These are phyloP conservation scores for Rhodomyrtus tomentosa DNA, from an alignment of 345 rosid species.

Conservation along the genomic window DNA sequence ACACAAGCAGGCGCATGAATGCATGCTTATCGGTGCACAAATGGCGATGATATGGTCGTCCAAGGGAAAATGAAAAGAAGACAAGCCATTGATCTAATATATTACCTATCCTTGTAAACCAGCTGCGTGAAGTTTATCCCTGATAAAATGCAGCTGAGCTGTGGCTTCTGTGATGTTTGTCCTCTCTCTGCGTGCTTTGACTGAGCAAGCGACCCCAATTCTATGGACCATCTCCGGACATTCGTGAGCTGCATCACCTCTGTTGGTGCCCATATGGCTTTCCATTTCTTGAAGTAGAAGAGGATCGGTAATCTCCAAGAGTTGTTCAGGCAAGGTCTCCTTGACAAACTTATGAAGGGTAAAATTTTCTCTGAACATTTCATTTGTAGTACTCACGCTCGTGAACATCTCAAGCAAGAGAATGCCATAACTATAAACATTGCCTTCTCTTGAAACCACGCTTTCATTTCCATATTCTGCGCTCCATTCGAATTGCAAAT, in stretches of 20 bases:
- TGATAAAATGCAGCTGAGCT: neutral
- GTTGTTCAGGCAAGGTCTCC: conserved; percentile 3
- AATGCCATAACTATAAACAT: conserved; percentile 18
- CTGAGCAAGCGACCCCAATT: conserved; percentile 8
- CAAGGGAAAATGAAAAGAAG: neutral
- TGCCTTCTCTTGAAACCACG: conserved; percentile 1
- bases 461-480: conserved; percentile 24
- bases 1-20: neutral
- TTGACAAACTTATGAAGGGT: conserved; percentile 4
- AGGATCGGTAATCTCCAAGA: conserved; percentile 6
- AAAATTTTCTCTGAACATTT: conserved; percentile 6
- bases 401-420: conserved; percentile 17
- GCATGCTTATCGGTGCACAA: neutral
- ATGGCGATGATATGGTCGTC: neutral
- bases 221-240: neutral
- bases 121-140: neutral
- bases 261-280: neutral
- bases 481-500: neutral
- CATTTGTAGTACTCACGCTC: conserved; percentile 9
- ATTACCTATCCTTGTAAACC: neutral
- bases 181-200: neutral
- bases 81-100: neutral
- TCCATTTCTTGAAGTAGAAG: conserved; percentile 1
- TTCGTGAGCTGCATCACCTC: neutral
- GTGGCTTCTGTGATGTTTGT: neutral